Evolutionary conservation across 1,284 basidiomycete species (phyloP), one percentile per base, ranked within the genome.

Genomic region (Entoloma clypeatum): DNA sequence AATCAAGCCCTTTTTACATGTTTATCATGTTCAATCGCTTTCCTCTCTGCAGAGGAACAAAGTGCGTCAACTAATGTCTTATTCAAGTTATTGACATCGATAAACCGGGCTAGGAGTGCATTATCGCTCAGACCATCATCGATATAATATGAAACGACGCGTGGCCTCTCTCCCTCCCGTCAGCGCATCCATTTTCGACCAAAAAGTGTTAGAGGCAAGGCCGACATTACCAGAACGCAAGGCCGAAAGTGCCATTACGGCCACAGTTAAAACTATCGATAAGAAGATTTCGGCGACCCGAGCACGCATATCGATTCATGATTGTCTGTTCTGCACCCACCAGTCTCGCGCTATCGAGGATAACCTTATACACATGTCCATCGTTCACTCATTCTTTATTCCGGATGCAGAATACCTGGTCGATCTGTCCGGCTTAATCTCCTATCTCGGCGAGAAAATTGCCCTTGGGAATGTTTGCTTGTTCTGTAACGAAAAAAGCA

Each of bases 111-210:
- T 53, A 87, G 85, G 96, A 48, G 69, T 72, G 0, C 96, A 99
- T 62, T 98, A 96, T 64, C 81, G 82, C 52, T 92, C 92, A 25
- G 96, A 99, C 64, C 85, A 91, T 62, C 96, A 99, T 67, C 76
- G 94, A 39, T 99, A 99, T 69, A 99, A 99, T 63, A 93, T 97
- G 84, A 97, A 97, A 69, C 86, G 96, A 50, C 82, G 93, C 26
- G 91, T 98, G 13, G 94, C 96, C 5, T 82, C 79, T 10, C 75
- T 99, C 2, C 86, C 92, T 4, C 94, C 96, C 3, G 82, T 99
- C 56, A 83, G 81, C 45, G 77, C 76, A 0, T 65, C 74, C 5
- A 59, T 86, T 1, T 99, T 98, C 71, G 87, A 93, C 56, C 80
- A 92, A 56, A 99, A 98, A 60, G 86, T 97, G n/a, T 60, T 86